phyloP scores from a whole-genome alignment of 2,329 filamentous ascomycete genomes.

The Venturia nashicola region DNA sequence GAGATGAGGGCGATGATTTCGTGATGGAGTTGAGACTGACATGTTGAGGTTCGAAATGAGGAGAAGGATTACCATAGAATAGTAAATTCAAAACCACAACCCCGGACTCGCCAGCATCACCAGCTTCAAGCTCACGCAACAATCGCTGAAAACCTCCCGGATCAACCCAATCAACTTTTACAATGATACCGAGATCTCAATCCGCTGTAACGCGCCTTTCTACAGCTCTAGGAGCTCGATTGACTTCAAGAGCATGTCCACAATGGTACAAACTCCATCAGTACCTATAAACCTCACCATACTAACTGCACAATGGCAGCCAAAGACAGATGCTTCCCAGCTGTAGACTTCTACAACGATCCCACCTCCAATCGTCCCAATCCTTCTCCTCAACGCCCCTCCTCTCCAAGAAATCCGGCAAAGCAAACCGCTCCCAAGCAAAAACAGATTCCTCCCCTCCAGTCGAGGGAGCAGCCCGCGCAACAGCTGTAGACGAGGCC shows the following conservation, averaged over 20 bases:
- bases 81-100: not conserved
- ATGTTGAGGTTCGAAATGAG: too few species aligned
- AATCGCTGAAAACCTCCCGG: not conserved
- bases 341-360: not conserved
- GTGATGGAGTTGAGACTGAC: not conserved
- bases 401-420: constrained; percentile 7
- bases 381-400: not conserved
- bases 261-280: not conserved
- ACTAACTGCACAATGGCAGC: not conserved
- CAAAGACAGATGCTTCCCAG: not conserved
- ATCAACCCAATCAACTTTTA: not conserved
- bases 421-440: constrained; percentile 1
- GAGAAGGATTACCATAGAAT: too few species aligned
- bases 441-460: constrained; percentile 8
- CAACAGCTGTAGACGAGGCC: constrained; percentile 38
- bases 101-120: not conserved
- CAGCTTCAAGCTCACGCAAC: not conserved
- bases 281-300: not conserved
- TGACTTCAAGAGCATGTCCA: not conserved
- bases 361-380: not conserved
- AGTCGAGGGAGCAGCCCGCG: not conserved
- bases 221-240: not conserved
- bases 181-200: not conserved
- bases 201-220: not conserved
- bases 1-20: not conserved